A percentile compares a stretch with the other conserved stretches of the same genome.
phyloP scores from a whole-genome alignment of 257 asterid genomes.

The Solanum pinnatisectum region DNA sequence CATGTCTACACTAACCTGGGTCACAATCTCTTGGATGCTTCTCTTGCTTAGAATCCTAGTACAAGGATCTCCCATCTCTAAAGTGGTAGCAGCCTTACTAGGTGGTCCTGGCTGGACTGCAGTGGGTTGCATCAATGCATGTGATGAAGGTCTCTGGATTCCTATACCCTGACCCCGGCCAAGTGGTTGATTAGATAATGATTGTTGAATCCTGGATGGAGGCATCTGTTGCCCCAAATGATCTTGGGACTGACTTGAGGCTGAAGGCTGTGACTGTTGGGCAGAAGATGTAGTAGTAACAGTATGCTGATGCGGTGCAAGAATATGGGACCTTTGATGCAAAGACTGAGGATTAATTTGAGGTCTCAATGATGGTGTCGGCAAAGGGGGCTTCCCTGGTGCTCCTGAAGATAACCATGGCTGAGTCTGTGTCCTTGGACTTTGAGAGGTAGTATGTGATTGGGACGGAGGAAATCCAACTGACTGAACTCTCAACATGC shows the following conservation, averaged over 20 bases:
- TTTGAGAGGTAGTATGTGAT: conserved; percentile 52
- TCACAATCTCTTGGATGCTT: conserved; percentile 72
- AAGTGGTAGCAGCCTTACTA: conserved; percentile 24
- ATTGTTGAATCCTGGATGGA: conserved; percentile 47
- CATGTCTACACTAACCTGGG: conserved; percentile 41
- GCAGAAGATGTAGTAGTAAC: conserved; percentile 25
- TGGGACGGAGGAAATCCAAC: conserved; percentile 49
- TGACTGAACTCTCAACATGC: conserved; percentile 61
- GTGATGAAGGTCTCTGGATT: conserved; percentile 45
- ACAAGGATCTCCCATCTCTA: conserved; percentile 54
- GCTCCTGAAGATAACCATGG: conserved; percentile 74
- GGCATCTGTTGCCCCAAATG: conserved; percentile 46
- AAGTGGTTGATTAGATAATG: conserved; percentile 54
- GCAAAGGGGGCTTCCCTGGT: conserved; percentile 75
- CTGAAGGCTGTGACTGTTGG: conserved; percentile 45
- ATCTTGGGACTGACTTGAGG: conserved; percentile 48
- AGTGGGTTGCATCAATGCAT: conserved; percentile 32
- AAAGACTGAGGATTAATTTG: conserved; percentile 48
- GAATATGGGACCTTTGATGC: conserved; percentile 54
- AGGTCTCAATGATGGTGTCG: conserved; percentile 58
- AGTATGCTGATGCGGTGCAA: conserved; percentile 50
- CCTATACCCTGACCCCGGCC: conserved; percentile 51
- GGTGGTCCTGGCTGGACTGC: conserved; percentile 26
- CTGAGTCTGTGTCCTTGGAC: conserved; percentile 50
- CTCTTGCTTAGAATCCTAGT: conserved; percentile 63